phyloP scores from a whole-genome alignment of 768 basidiomycete species.

The Crassisporium funariophilum region DNA sequence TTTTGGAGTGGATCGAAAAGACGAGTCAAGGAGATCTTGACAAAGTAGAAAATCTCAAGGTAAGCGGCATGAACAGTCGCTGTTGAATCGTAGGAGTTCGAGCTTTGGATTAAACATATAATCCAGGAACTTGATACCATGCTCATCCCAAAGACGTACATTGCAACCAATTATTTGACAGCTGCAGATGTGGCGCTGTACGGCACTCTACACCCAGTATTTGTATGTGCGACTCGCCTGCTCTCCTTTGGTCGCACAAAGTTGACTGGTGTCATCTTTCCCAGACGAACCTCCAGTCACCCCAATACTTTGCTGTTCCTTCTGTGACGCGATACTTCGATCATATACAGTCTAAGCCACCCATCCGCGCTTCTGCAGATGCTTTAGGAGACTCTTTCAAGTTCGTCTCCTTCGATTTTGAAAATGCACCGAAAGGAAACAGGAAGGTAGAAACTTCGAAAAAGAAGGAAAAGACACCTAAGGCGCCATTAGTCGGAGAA shows the following conservation, averaged over 20 bases:
- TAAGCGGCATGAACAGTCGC: constrained; percentile 32
- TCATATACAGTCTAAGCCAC: constrained; percentile 78
- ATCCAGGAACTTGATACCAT: constrained; percentile 69
- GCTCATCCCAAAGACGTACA: constrained; percentile 78
- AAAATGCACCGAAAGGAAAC: constrained; percentile 71
- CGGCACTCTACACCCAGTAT: constrained; percentile 78
- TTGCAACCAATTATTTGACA: constrained; percentile 82
- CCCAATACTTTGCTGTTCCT: constrained; percentile 79
- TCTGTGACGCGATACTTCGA: constrained; percentile 93
- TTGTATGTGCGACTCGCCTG: constrained; percentile 54
- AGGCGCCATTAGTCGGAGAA: constrained; percentile 27
- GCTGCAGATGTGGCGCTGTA: constrained; percentile 92
- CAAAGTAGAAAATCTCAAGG: constrained; percentile 52
- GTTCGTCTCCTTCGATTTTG: constrained; percentile 68
- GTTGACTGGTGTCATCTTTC: neutral
- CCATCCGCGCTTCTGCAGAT: constrained; percentile 60
- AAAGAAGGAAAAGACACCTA: constrained; percentile 71
- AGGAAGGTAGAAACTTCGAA: constrained; percentile 73
- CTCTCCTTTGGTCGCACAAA: neutral
- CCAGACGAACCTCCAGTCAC: constrained; percentile 69
- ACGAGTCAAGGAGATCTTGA: constrained; percentile 51
- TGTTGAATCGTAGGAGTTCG: too few relatives aligned
- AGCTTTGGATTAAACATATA: neutral
- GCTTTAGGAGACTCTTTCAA: constrained; percentile 53
- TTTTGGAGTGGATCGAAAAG: constrained; percentile 72